These are phyloP conservation scores for Platismatia glauca DNA, from an alignment of 495 filamentous ascomycete species.

Conservation along the genomic window DNA sequence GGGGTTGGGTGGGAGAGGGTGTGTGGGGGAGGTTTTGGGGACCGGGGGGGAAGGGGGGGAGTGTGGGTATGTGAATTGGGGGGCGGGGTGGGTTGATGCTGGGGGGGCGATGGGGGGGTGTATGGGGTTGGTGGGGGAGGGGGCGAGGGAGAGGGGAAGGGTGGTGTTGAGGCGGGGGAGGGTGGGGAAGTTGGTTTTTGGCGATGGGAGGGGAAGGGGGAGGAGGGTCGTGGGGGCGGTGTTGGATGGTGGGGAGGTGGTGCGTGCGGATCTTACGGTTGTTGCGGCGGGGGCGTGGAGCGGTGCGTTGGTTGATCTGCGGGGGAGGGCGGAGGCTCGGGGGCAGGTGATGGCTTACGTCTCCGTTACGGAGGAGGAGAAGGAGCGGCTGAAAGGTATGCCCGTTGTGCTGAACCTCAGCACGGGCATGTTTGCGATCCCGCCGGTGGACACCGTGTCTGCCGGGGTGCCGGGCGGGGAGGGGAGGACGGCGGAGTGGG, in stretches of 20 bases:
- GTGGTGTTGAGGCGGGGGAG: slow-evolving; percentile 39
- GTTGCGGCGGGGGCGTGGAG: slow-evolving; percentile 87
- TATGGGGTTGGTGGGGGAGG: slow-evolving; percentile 49
- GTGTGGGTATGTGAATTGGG: slow-evolving; percentile 73
- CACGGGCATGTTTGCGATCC: slow-evolving; percentile 75
- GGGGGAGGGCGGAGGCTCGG: slow-evolving; percentile 64
- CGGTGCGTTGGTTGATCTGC: slow-evolving; percentile 61
- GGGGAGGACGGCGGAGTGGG: slow-evolving; percentile 23
- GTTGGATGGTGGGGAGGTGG: slow-evolving; percentile 40
- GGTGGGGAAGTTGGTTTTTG: slow-evolving; percentile 47
- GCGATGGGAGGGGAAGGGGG: slow-evolving; percentile 6
- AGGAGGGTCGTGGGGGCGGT: slow-evolving; percentile 43
- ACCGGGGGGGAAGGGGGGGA: slow-evolving; percentile 44
- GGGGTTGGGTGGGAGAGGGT: slow-evolving; percentile 37
- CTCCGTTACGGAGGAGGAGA: slow-evolving; percentile 57
- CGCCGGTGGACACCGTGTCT: slow-evolving; percentile 37
- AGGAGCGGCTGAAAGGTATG: slow-evolving; percentile 49
- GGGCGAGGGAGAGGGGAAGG: slow-evolving; percentile 37
- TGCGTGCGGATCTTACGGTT: slow-evolving; percentile 65
- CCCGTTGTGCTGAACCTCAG: slow-evolving; percentile 73
- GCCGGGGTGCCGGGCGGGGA: not conserved
- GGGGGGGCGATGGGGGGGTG: slow-evolving; percentile 59
- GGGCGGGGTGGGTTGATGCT: slow-evolving; percentile 79
- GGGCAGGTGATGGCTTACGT: slow-evolving; percentile 78
- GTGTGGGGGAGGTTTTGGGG: slow-evolving; percentile 34